Evolutionary conservation across 2,329 filamentous ascomycete species (phyloP).

Genomic region (Botrytis galanthina): DNA sequence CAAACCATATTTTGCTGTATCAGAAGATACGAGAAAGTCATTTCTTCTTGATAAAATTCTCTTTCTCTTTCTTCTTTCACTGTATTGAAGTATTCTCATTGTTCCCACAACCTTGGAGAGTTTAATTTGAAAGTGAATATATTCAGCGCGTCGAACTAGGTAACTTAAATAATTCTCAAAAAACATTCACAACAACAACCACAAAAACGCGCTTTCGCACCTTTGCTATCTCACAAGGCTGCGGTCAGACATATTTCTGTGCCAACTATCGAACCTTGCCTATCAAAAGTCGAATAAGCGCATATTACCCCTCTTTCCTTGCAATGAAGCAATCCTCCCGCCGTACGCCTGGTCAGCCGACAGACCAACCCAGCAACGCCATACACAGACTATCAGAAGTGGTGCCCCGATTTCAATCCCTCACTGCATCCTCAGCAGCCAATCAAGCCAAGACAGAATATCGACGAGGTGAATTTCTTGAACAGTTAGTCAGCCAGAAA

Average conservation of each 20-base stretch:
- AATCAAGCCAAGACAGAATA: background rate
- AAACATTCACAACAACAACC: background rate
- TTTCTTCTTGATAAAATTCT: background rate
- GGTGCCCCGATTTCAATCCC: background rate
- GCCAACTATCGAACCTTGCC: too few relatives aligned
- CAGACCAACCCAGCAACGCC: background rate
- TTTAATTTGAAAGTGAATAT: background rate
- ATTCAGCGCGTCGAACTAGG: background rate
- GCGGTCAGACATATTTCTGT: too few relatives aligned
- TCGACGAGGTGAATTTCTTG: background rate
- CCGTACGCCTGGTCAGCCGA: background rate
- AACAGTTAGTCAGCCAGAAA: background rate
- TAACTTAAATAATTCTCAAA: too few relatives aligned
- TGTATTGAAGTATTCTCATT: background rate
- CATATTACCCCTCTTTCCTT: background rate
- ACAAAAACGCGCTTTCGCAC: background rate
- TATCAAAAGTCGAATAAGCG: background rate
- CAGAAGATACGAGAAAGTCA: too few relatives aligned
- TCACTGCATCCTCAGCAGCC: background rate
- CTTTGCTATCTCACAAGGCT: background rate
- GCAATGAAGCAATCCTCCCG: background rate
- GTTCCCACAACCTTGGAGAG: background rate
- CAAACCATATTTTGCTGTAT: background rate
- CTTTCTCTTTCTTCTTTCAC: too few relatives aligned
- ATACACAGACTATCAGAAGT: background rate